Conservation (phyloP, 129 eudicot genomes). For the Cynara cardunculus region DNA sequence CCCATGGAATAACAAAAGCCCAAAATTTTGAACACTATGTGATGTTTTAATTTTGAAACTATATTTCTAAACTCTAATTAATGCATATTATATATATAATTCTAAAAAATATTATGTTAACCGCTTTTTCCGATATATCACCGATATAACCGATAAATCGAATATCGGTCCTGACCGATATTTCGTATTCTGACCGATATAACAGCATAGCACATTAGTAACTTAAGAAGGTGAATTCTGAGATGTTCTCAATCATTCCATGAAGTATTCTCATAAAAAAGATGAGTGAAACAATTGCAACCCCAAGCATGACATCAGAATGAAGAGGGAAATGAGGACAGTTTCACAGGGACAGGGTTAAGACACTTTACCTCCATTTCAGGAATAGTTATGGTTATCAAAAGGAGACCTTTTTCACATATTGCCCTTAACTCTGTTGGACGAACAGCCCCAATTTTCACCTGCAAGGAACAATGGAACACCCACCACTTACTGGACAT, state of each 20-base stretch:
- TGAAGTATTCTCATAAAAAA: not conserved
- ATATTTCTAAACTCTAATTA: no score
- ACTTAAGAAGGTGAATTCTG: not conserved
- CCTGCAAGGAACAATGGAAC: slow-evolving; percentile 38
- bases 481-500: slow-evolving; percentile 8
- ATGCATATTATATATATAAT: no score
- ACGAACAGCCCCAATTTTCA: slow-evolving; percentile 54
- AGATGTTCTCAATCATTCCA: not conserved
- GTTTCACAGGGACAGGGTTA: not conserved
- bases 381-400: slow-evolving; percentile 87
- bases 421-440: slow-evolving; percentile 73
- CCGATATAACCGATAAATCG: no score
- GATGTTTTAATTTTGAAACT: no score
- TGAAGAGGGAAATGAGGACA: not conserved
- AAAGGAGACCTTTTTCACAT: slow-evolving; percentile 92
- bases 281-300: not conserved
- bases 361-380: slow-evolving; percentile 88
- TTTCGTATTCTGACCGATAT: no score
- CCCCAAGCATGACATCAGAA: not conserved
- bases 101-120: no score
- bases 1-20: no score
- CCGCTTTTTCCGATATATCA: no score
- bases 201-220: not conserved
- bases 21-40: no score
- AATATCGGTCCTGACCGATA: no score